Evolutionary conservation across 2,329 filamentous ascomycete species (phyloP), one percentile per base, ranked within the genome.

Genomic region (Stachybotrys chartarum): DNA sequence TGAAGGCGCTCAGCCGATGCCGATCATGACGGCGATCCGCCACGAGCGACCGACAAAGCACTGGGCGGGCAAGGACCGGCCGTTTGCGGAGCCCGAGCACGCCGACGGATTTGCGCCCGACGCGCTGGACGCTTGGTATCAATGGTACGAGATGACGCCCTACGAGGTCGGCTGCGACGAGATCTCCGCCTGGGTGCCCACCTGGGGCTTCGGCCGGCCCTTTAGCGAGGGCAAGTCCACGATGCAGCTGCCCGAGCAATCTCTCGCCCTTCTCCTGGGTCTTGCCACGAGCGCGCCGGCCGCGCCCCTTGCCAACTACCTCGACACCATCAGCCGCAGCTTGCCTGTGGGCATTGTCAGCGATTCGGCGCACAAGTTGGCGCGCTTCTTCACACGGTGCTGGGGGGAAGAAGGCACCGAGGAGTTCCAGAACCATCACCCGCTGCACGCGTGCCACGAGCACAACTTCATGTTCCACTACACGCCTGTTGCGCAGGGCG

Each of bases 141-240:
- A 57, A 45, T 57, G 55, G 55, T 57, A 55, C 30, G 55, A 57
- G 50, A 57, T 57, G 53, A 57, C 53, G 6, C 55, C 55, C 6
- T 57, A 55, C 18, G 55, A 57, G 39, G 53, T 57, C 3, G 55
- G 55, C 2, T 57, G 52, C 30, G 55, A 57, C 18, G 55, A 57
- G 30, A 55, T 57, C 14, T 30, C 54, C 30, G 55, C 53, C 10
- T 57, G 55, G 55, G 52, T 54, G 14, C 55, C 55, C n/a, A 57
- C 55, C n/a, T 57, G 55, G 55, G 55, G 52, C 14, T 57, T 57
- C 18, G 53, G 55, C 7, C 55, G 55, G 6, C 55, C 55, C 2
- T 57, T 57, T 46, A 53, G 12, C n/a, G 31, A 51, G 5, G 55
- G 53, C 8, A 54, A 35, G 39, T 57, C 55, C 12, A 57, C 55